Base-by-base conservation (phyloP, 257 asterid genomes). In the Scutellaria baicalensis region DNA sequence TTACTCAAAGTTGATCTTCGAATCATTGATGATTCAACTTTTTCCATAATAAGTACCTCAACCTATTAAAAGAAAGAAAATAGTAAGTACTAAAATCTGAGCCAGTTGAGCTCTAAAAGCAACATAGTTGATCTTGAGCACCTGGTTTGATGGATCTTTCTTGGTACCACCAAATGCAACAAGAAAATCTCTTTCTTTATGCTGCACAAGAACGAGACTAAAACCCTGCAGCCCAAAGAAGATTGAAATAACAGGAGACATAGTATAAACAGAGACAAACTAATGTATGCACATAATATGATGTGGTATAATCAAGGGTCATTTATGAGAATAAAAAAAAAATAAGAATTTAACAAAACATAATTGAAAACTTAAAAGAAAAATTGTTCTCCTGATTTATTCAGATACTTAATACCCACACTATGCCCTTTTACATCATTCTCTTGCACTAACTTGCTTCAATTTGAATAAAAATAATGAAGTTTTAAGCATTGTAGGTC, bases 71-170 rank as follows among this genome's bases (percentile, higher is more conserved):
- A 58, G n/a, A n/a, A n/a, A n/a, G n/a, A 48, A 69, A 45, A 27
- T 39, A 49, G 57, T 56, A 51, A 5, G 69, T 60, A 48, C 67
- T 54, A 63, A 62, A 72, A 51, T 70, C 23, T 43, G 18, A 20
- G 8, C 20, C 27, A 60, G 48, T 54, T 10, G 31, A 78, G 69
- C 39, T 49, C 62, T 56, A 75, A 50, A 76, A 63, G 52, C 9
- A 66, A 45, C 38, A 45, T 1, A 43, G 14, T 57, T 36, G 68
- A 51, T 63, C 40, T 74, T 50, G 50, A 60, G 80, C 66, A 91
- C 99, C 97, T 91, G 95, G 80, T 89, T 84, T 51, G 97, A 84
- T 72, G 93, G 93, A 76, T 94, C 99, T 78, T 94, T 94, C 88
- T 85, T 94, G 78, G 81, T 75, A 55, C 99, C 99, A 72, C 99